phyloP scores from a whole-genome alignment of 352 stramenopile genomes.

The Phytopythium cucurbitacearum region DNA sequence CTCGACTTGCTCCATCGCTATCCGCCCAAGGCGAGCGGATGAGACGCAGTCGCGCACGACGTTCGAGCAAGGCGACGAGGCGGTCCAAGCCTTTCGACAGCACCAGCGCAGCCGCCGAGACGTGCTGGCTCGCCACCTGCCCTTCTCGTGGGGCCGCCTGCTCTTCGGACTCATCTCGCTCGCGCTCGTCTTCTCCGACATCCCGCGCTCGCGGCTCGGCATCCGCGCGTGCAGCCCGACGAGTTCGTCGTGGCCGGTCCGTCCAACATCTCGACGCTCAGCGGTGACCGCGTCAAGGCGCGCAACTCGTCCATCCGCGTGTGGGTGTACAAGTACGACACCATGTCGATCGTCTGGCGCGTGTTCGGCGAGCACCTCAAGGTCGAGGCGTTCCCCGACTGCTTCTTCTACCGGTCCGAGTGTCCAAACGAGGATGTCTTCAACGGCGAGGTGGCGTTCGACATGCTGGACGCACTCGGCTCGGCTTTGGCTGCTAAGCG shows the following conservation, averaged over 20 bases:
- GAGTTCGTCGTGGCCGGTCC: conserved; percentile 21
- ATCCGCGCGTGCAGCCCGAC: conserved; percentile 22
- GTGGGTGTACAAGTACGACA: conserved; percentile 37
- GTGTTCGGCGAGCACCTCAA: conserved; percentile 18
- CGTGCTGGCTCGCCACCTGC: conserved; percentile 18
- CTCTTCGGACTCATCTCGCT: conserved; percentile 22
- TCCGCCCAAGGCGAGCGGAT: no score
- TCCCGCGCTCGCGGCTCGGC: conserved; percentile 22
- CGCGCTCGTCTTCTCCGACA: conserved; percentile 24
- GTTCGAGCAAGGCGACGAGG: no score
- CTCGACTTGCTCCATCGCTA: no score
- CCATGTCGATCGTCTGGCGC: conserved; percentile 21
- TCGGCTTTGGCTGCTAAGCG: conserved; percentile 2
- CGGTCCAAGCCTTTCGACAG: background rate
- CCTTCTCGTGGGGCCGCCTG: conserved; percentile 20
- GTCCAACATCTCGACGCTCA: conserved; percentile 23
- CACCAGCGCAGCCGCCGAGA: conserved; percentile 4
- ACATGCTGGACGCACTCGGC: conserved; percentile 33
- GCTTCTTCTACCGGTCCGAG: conserved; percentile 17
- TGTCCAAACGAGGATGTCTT: conserved; percentile 13
- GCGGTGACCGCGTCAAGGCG: conserved; percentile 11
- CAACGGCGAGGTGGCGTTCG: conserved; percentile 15
- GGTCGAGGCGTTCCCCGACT: conserved; percentile 17
- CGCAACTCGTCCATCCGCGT: conserved; percentile 8
- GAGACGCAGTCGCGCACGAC: no score